phyloP scores from a whole-genome alignment of 2,329 filamentous ascomycete species.

The Purpureocillium takamizusanense region DNA sequence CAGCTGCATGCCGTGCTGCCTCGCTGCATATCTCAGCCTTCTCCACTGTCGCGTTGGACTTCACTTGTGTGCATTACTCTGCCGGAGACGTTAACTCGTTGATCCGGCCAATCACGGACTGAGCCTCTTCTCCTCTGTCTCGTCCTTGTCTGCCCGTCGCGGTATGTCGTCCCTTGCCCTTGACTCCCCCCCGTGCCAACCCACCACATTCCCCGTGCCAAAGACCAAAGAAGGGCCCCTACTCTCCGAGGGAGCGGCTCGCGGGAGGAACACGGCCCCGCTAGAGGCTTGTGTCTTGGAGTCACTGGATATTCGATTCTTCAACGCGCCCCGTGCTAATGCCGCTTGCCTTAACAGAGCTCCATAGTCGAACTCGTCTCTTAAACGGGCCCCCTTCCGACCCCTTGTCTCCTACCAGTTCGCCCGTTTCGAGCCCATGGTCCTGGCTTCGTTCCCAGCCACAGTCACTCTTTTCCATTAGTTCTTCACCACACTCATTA shows the following conservation, averaged over 20 bases:
- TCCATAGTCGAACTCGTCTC: slow-evolving; percentile 33
- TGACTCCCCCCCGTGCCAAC: slow-evolving; percentile 11
- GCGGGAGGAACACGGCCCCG: slow-evolving; percentile 9
- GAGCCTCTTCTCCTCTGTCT: slow-evolving; percentile 37
- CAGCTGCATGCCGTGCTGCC: slow-evolving; percentile 28
- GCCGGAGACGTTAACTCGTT: slow-evolving; percentile 60
- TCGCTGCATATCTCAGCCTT: slow-evolving; percentile 23
- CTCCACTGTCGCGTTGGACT: slow-evolving; percentile 34
- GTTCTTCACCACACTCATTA: slow-evolving; percentile 48
- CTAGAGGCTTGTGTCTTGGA: slow-evolving; percentile 8
- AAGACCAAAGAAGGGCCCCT: slow-evolving; percentile 14
- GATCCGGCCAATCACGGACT: slow-evolving; percentile 44
- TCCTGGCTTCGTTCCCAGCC: slow-evolving; percentile 38
- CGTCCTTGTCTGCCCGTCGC: slow-evolving; percentile 32
- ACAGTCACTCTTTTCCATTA: slow-evolving; percentile 47
- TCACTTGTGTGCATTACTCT: slow-evolving; percentile 32
- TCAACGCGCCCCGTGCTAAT: slow-evolving; percentile 20
- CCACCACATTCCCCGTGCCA: slow-evolving; percentile 16
- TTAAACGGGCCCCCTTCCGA: slow-evolving; percentile 37
- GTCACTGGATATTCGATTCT: slow-evolving; percentile 13
- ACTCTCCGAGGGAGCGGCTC: slow-evolving; percentile 18
- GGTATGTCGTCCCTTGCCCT: slow-evolving; percentile 37
- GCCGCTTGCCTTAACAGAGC: slow-evolving; percentile 26
- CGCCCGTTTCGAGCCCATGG: slow-evolving; percentile 26
- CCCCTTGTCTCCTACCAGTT: slow-evolving; percentile 24